A percentile compares a stretch with the other conserved stretches of the same genome.
phyloP scores from a whole-genome alignment of 2,329 filamentous ascomycete genomes.

The Alternaria infectoria region DNA sequence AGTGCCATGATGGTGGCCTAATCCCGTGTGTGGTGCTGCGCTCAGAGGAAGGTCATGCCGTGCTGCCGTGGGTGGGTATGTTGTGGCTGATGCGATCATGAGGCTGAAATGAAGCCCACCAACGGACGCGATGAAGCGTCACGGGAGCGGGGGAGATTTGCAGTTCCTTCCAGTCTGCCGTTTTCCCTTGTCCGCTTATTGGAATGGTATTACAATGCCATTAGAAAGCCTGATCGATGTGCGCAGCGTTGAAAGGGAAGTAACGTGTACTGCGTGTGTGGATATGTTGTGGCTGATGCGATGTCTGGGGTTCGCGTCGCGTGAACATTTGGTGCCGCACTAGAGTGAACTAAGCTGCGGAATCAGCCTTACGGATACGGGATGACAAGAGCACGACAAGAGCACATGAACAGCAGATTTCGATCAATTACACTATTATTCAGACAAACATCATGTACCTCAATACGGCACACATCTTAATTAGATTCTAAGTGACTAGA shows the following conservation, averaged over 20 bases:
- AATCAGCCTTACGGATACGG: background rate
- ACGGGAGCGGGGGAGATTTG: background rate
- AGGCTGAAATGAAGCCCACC: conserved; percentile 12
- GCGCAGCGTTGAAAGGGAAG: background rate
- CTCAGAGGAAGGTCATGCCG: background rate
- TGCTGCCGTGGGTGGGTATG: background rate
- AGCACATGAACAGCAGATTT: background rate
- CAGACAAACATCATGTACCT: background rate
- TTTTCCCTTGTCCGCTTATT: too few species aligned
- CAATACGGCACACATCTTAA: conserved; percentile 4
- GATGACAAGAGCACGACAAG: background rate
- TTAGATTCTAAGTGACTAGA: conserved; percentile 28
- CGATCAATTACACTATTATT: conserved; percentile 2
- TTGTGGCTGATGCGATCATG: conserved; percentile 13
- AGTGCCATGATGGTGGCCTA: conserved; percentile 6
- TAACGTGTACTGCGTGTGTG: background rate
- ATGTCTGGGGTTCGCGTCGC: background rate
- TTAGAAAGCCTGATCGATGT: too few species aligned
- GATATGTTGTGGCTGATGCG: background rate
- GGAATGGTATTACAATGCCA: too few species aligned
- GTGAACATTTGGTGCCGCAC: background rate
- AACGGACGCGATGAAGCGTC: background rate
- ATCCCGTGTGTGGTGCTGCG: background rate
- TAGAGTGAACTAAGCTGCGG: conserved; percentile 1
- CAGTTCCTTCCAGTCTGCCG: too few species aligned